phyloP scores from a whole-genome alignment of 2,329 filamentous ascomycete genomes.

The Neocucurbitaria cava region DNA sequence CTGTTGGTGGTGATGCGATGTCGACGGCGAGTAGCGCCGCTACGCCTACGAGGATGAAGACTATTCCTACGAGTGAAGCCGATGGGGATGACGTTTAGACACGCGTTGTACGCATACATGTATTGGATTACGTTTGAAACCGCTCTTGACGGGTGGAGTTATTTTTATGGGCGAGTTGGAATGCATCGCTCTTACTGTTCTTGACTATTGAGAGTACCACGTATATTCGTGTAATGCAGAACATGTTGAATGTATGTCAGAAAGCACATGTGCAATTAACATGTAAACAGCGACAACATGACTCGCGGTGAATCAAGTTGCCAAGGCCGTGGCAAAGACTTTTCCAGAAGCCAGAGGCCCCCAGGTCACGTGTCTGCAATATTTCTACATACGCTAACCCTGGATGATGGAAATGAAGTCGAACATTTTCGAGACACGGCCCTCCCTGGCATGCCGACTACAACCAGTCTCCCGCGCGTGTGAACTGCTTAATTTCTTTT shows the following conservation, averaged over 20 bases:
- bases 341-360: background rate
- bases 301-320: background rate
- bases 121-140: background rate
- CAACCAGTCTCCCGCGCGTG: background rate
- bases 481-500: constrained; percentile 4
- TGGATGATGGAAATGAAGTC: background rate
- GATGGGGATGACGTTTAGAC: constrained; percentile 6
- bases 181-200: background rate
- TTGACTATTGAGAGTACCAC: background rate
- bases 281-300: background rate
- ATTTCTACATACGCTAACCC: background rate
- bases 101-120: background rate
- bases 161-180: background rate
- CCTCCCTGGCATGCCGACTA: background rate
- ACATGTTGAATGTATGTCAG: background rate
- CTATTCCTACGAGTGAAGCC: background rate
- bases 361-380: background rate
- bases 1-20: background rate
- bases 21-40: background rate
- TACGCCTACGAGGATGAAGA: background rate
- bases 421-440: background rate
- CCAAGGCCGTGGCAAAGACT: background rate
- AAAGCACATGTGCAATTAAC: too few relatives aligned
- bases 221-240: background rate
- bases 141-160: background rate